Evolutionary conservation across 176 grass and related monocot species (phyloP).

Genomic region (Triticum monococcum): DNA sequence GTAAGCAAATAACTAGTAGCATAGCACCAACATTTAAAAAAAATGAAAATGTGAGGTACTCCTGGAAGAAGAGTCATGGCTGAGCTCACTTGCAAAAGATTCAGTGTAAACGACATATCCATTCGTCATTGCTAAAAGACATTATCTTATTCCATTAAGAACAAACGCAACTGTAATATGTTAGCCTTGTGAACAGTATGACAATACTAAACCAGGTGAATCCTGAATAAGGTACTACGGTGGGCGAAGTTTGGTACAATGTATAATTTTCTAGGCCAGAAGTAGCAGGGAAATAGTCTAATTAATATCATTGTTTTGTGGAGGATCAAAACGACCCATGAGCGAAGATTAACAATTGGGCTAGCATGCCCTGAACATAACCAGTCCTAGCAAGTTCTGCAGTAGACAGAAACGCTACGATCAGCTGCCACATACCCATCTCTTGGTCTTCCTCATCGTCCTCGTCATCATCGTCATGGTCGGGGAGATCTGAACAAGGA

Average conservation of each 20-base stretch:
- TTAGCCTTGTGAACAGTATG: background rate
- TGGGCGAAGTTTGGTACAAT: background rate
- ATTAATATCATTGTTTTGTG: background rate
- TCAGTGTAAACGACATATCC: background rate
- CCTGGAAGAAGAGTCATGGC: background rate
- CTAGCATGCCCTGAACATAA: background rate
- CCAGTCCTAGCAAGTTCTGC: background rate
- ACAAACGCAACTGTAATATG: background rate
- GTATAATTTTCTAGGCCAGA: background rate
- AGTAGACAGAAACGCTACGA: background rate
- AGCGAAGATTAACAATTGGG: background rate
- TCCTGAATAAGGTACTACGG: background rate
- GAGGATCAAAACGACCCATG: background rate
- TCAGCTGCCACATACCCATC: slow-evolving; percentile 33
- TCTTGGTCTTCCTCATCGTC: slow-evolving; percentile 15
- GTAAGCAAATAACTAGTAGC: background rate
- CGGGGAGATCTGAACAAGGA: slow-evolving; percentile 51
- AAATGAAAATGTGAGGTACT: background rate
- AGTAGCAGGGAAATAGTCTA: background rate
- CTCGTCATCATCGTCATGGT: slow-evolving; percentile 42
- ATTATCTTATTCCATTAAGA: background rate
- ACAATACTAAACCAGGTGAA: background rate
- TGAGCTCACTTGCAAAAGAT: background rate
- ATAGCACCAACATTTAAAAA: background rate
- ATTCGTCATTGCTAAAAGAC: background rate